Evolutionary conservation across 2,329 filamentous ascomycete species (phyloP).

Genomic region (Cadophora sp.): DNA sequence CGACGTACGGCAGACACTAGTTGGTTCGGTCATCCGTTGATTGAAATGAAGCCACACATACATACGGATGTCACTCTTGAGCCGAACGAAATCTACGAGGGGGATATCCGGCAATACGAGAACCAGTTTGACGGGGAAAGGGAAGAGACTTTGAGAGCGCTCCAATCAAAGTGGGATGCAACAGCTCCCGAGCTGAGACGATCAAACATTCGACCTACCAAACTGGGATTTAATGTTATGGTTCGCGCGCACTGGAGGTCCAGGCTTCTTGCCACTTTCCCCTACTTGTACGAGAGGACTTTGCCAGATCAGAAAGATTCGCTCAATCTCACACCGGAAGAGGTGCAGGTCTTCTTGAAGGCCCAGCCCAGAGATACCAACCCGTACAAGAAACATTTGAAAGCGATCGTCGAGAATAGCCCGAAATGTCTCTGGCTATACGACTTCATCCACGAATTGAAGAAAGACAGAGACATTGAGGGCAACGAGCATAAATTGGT

Average conservation of each 20-base stretch:
- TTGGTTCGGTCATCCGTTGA: slow-evolving; percentile 34
- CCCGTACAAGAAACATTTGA: slow-evolving; percentile 23
- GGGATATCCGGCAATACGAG: not conserved
- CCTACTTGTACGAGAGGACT: slow-evolving; percentile 24
- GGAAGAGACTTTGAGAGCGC: not conserved
- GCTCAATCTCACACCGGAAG: slow-evolving; percentile 24
- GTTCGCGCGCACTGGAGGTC: slow-evolving; percentile 19
- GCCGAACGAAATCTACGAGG: not conserved
- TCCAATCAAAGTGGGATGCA: slow-evolving; percentile 17
- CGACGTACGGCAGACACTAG: slow-evolving; percentile 30
- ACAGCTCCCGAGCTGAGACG: slow-evolving; percentile 18
- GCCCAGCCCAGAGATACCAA: not conserved
- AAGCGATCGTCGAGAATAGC: slow-evolving; percentile 28
- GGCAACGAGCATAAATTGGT: slow-evolving; percentile 30
- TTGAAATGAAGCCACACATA: slow-evolving; percentile 31
- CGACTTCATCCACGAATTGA: slow-evolving; percentile 24
- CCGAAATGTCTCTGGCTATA: slow-evolving; percentile 35
- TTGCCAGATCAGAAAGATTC: not conserved
- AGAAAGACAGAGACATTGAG: slow-evolving; percentile 2
- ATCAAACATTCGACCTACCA: not conserved
- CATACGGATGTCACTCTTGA: slow-evolving; percentile 31
- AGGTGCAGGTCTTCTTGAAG: not conserved
- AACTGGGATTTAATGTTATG: slow-evolving; percentile 22
- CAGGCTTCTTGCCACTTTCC: slow-evolving; percentile 32
- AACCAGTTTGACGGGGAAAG: slow-evolving; percentile 6